phyloP scores from a whole-genome alignment of 75 land plant genomes.

The Chamaecyparis obtusa region DNA sequence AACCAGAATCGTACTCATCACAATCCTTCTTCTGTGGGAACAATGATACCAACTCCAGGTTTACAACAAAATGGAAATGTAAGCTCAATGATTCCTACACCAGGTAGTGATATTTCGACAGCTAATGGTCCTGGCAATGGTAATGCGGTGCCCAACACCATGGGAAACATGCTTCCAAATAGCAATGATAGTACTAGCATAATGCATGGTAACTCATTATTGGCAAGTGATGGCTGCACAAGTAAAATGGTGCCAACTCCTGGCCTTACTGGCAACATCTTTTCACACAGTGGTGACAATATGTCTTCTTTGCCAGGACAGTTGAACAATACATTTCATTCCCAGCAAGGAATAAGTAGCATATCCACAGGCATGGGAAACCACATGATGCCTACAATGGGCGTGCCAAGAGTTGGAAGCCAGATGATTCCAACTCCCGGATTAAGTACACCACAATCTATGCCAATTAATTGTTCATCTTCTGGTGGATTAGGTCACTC shows the following conservation, averaged over 20 bases:
- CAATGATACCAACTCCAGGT: conserved; percentile 88
- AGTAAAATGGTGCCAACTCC: conserved; percentile 47
- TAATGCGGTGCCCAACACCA: conserved; percentile 18
- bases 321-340: conserved; percentile 39
- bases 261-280: conserved; percentile 20
- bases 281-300: neutral
- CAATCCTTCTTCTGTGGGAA: conserved; percentile 31
- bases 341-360: conserved; percentile 43
- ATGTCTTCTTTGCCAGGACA: conserved; percentile 26
- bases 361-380: conserved; percentile 31
- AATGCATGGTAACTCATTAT: conserved; percentile 33
- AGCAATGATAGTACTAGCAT: conserved; percentile 30
- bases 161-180: conserved; percentile 33
- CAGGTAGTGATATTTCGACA: conserved; percentile 42
- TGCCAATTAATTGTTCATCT: conserved; percentile 31
- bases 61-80: conserved; percentile 32
- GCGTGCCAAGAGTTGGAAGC: conserved; percentile 25
- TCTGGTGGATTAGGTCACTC: conserved; percentile 53
- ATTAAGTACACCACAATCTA: conserved; percentile 39
- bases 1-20: conserved; percentile 25
- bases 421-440: conserved; percentile 92
- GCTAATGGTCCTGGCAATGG: conserved; percentile 31
- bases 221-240: conserved; percentile 33
- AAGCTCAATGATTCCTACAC: conserved; percentile 38
- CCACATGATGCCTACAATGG: conserved; percentile 48